Evolutionary conservation across 2,329 filamentous ascomycete genomes (phyloP), one percentile per base, ranked within the genome.

Genomic region (Fusarium sp.): DNA sequence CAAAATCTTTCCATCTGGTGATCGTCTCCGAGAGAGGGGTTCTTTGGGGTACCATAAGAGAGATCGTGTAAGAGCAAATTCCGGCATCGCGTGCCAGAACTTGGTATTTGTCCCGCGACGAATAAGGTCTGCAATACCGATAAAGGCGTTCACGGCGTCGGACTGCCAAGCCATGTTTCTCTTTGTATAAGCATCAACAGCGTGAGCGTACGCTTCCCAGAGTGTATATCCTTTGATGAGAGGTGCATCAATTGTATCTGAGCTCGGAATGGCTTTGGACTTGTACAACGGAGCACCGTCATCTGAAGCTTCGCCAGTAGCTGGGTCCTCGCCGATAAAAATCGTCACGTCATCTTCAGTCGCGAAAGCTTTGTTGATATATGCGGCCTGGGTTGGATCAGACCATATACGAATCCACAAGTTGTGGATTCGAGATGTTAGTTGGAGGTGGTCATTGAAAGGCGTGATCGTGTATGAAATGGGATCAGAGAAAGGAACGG

Each of bases 111-210:
- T 55, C 2, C 67, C 68, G 3, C 48, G 47, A 1, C 62, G 45
- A 6, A 72, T 72, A 6, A 72, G 62, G 11, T 72, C 68, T 0
- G 68, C 41, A 8, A 71, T 71, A 55, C 68, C 68, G 6, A 71
- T 42, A 34, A 72, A 72, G 22, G 67, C 62, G n/a, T 67, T 71
- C 13, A 67, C 67, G 12, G 50, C 67, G 10, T 72, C 68, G 8
- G 68, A 62, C 30, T 72, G 67, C 51, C 62, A 71, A 6, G 68
- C 41, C 67, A 67, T 71, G 10, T 47, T 62, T 13, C 68, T 57
- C n/a, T 20, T 71, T 14, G 67, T 72, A 32, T 72, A 72, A 4
- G 54, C 26, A 30, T 52, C 61, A 5, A 72, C 68, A 11, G 54
- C 42, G 15, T 72, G 68, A 7, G 52, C 32, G 14, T 72, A 72